These are phyloP conservation scores for Chiua virens DNA, from an alignment of 768 basidiomycete species.

Conservation along the genomic window DNA sequence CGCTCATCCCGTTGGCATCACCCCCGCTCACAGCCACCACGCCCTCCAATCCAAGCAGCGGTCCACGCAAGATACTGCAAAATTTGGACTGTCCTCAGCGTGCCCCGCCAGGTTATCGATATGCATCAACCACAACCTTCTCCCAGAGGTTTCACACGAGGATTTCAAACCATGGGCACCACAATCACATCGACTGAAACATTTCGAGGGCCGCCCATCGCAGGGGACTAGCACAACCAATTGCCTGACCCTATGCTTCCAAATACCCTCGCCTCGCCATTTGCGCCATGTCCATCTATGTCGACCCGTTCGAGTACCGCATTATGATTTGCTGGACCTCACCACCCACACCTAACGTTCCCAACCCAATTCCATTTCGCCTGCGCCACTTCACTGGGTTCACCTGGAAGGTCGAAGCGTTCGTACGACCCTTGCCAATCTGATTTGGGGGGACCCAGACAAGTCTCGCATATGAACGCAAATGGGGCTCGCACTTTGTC, in stretches of 20 bases:
- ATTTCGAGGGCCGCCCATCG: conserved; percentile 15
- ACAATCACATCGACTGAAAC: conserved; percentile 53
- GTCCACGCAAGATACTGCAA: conserved; percentile 75
- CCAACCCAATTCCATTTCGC: conserved; percentile 52
- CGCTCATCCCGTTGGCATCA: conserved; percentile 57
- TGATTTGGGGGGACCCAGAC: conserved; percentile 75
- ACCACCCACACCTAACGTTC: conserved; percentile 9
- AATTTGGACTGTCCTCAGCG: conserved; percentile 66
- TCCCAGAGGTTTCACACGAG: conserved; percentile 84
- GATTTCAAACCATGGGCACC: too few relatives aligned
- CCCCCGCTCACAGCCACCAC: conserved; percentile 44
- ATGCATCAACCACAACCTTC: conserved; percentile 86
- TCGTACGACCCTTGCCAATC: conserved; percentile 76
- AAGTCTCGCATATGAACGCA: conserved; percentile 79
- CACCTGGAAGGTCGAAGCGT: conserved; percentile 83
- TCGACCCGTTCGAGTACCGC: conserved; percentile 34
- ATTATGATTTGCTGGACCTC: conserved; percentile 16
- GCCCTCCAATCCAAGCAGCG: conserved; percentile 56
- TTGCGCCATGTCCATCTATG: conserved; percentile 35
- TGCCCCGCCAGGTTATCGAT: conserved; percentile 66
- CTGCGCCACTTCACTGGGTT: conserved; percentile 84
- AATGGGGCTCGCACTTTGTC: conserved; percentile 81
- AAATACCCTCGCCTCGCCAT: conserved; percentile 17
- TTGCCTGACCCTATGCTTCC: conserved; percentile 33
- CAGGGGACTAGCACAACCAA: conserved; percentile 19